These are phyloP conservation scores for Cicer bijugum DNA, from an alignment of 306 rosid species.

Conservation along the genomic window DNA sequence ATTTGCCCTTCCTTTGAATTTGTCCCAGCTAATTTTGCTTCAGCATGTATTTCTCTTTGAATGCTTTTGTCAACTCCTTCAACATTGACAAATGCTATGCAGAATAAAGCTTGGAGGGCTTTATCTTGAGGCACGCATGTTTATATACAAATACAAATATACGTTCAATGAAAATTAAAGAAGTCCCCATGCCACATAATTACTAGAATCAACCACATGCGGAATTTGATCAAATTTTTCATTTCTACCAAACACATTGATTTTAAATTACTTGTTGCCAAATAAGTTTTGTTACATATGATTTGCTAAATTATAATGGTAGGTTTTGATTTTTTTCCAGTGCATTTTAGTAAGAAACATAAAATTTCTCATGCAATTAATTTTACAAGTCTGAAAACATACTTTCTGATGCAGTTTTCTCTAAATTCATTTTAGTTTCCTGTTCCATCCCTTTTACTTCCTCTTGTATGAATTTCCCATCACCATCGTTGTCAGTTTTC, in stretches of 20 bases:
- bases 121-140: background rate
- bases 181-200: too few relatives aligned
- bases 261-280: too few relatives aligned
- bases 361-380: too few relatives aligned
- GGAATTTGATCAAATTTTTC: too few relatives aligned
- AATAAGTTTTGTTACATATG: too few relatives aligned
- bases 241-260: too few relatives aligned
- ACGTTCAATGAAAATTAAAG: background rate
- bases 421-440: background rate
- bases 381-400: background rate
- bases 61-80: slow-evolving; percentile 18
- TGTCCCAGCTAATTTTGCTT: background rate
- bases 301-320: too few relatives aligned
- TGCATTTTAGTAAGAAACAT: too few relatives aligned
- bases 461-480: background rate
- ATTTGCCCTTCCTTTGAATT: background rate
- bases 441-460: background rate
- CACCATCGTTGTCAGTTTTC: slow-evolving; percentile 1
- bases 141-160: background rate
- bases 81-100: background rate
- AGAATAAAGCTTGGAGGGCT: background rate
- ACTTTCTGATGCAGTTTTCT: slow-evolving; percentile 13
- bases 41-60: slow-evolving; percentile 24
- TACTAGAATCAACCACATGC: too few relatives aligned
- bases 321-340: too few relatives aligned